Base-by-base conservation (phyloP, 1,284 basidiomycete genomes). In the Lignosus rhinocerotis region DNA sequence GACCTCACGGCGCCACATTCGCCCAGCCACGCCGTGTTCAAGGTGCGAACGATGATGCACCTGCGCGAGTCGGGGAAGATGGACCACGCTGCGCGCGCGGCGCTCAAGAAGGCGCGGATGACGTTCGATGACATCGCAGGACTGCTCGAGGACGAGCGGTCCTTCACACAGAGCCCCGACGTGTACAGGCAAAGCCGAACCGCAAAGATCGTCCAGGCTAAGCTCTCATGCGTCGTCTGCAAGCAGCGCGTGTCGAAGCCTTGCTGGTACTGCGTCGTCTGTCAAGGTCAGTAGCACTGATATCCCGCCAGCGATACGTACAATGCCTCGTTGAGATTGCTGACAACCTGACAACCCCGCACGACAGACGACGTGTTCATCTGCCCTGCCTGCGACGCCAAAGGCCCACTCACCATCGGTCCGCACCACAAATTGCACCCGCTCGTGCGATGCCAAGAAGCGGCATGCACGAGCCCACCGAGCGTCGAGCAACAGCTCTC, bases 211-310 rank as follows among this genome's bases (percentile, higher is more conserved):
- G 25, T 47, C 3, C 41, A 43, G 39, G 21, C 46, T 32, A 53
- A 39, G 2, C 25, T 52, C 6, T 55, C 58, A 16, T 65, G 61
- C 36, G 31, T 44, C 11, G 47, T 56, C 1, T 65, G 63, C 45
- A 52, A 49, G 21, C 39, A 51, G 30, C 41, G 48, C 0, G 59
- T 67, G 9, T 38, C 61, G 3, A 59, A 61, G 50, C 67, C 68
- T 4, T 69, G 64, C 45, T 71, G 68, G 66, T 69, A 60, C 43
- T 73, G 71, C 48, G 59, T 68, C 11, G 53, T 63, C n/a, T 71
- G 70, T 38, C 53, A 48, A n/a, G 62, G 61, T 51, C 31, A 44
- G 55, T 43, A 25, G 25, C 4, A 25, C 51, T 17, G n/a, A n/a
- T n/a, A n/a, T n/a, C n/a, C n/a, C n/a, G n/a, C 8, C 41, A 10